A percentile compares a stretch with the other conserved stretches of the same genome.
Evolutionary conservation across 768 basidiomycete genomes (phyloP).

Genomic region (Cubamyces lactineus): DNA sequence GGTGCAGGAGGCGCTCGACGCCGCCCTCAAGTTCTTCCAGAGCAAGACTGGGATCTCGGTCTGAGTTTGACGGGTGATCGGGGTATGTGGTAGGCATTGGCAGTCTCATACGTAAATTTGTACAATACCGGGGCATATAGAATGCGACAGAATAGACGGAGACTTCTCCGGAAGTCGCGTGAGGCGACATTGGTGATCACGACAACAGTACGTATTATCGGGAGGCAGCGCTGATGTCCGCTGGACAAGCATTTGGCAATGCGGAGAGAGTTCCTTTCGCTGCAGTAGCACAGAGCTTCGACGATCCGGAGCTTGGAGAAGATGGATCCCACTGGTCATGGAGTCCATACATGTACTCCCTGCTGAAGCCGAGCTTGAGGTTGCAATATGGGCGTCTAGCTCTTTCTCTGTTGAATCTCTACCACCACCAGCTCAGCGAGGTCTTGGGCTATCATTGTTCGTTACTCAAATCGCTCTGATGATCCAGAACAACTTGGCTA

Average conservation of each 20-base stretch:
- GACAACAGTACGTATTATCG: not conserved
- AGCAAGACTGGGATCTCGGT: constrained; percentile 19
- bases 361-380: too few species aligned
- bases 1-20: constrained; percentile 66
- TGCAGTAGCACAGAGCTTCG: too few species aligned
- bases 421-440: not conserved
- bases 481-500: not conserved
- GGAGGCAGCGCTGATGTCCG: not conserved
- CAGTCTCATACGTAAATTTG: constrained; percentile 23
- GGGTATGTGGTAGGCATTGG: not conserved
- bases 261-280: too few species aligned
- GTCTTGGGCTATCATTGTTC: not conserved
- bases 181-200: not conserved
- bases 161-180: not conserved
- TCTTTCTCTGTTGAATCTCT: not conserved
- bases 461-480: not conserved
- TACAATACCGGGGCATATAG: constrained; percentile 19
- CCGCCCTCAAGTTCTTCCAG: constrained; percentile 50
- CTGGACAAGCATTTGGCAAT: not conserved
- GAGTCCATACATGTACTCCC: not conserved
- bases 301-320: not conserved
- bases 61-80: constrained; percentile 1
- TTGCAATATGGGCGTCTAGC: too few species aligned
- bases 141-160: constrained; percentile 8
- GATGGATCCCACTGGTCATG: not conserved